phyloP scores from a whole-genome alignment of 257 asterid species.

The Lycium barbarum region DNA sequence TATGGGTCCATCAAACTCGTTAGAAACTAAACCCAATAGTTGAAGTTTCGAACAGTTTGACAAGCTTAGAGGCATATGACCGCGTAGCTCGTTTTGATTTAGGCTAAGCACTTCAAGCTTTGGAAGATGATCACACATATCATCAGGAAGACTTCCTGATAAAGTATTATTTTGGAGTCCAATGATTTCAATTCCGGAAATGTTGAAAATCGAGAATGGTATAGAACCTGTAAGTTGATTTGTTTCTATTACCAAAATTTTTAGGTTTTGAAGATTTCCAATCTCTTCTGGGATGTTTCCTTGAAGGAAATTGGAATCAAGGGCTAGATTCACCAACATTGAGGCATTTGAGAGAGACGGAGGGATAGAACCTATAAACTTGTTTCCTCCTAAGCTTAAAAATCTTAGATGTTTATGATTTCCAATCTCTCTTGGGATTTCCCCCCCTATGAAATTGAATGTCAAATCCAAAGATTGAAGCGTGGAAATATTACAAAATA shows the following conservation, averaged over 20 bases:
- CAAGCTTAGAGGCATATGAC: neutral
- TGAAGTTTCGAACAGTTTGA: neutral
- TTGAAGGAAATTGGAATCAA: slow-evolving; percentile 15
- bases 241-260: neutral
- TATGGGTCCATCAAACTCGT: neutral
- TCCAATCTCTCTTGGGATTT: slow-evolving; percentile 28
- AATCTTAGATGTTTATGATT: neutral
- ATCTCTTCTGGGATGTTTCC: slow-evolving; percentile 11
- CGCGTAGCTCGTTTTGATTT: neutral
- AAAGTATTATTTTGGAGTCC: neutral
- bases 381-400: neutral
- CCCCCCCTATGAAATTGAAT: neutral
- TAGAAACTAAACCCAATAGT: neutral
- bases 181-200: neutral
- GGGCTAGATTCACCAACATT: too few relatives aligned
- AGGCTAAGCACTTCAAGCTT: neutral
- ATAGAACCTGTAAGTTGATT: slow-evolving; percentile 18
- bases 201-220: neutral
- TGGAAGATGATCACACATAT: neutral
- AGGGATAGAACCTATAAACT: slow-evolving; percentile 21
- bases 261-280: neutral
- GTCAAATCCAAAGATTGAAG: slow-evolving; percentile 17
- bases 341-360: slow-evolving; percentile 28
- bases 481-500: slow-evolving; percentile 18
- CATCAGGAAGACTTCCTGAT: neutral